Percentiles rank a stretch among this genome's conserved stretches.
Evolutionary conservation across 805 yeast species (phyloP).

Genomic region (Metschnikowia proteae): DNA sequence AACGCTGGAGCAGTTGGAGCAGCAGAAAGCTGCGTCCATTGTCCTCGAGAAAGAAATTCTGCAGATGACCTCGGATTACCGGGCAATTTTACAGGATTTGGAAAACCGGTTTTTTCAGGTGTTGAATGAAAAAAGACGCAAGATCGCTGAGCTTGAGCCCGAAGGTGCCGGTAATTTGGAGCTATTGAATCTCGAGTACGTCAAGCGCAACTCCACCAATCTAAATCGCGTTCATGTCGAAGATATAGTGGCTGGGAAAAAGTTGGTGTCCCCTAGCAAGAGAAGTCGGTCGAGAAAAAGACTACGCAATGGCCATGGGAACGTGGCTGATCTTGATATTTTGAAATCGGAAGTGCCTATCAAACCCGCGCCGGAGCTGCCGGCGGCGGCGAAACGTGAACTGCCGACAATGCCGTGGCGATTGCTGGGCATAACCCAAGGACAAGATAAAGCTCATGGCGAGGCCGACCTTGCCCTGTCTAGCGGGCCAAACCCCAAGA

Average conservation of each 20-base stretch:
- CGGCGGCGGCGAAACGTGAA: no score
- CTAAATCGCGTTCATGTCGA: conserved; percentile 16
- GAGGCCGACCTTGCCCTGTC: background rate
- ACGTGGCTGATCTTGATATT: no score
- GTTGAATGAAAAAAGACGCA: conserved; percentile 12
- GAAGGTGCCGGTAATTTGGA: conserved; percentile 6
- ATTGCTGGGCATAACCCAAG: no score
- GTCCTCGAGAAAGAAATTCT: conserved; percentile 12
- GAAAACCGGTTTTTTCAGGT: conserved; percentile 20
- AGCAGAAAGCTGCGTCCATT: background rate
- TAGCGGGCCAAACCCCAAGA: no score
- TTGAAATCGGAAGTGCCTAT: background rate
- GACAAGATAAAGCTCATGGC: background rate
- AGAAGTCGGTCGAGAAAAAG: background rate
- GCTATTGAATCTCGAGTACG: conserved; percentile 11
- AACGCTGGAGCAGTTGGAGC: background rate
- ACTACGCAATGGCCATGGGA: background rate
- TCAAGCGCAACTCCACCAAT: conserved; percentile 12
- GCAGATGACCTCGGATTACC: conserved; percentile 15
- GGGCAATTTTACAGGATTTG: conserved; percentile 13
- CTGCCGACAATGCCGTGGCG: no score
- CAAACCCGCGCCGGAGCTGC: background rate
- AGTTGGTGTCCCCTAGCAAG: background rate
- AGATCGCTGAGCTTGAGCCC: conserved; percentile 16
- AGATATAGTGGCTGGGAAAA: conserved; percentile 13